These are phyloP conservation scores for Candolleomyces eurysporus DNA, from an alignment of 768 basidiomycete genomes.

Conservation along the genomic window DNA sequence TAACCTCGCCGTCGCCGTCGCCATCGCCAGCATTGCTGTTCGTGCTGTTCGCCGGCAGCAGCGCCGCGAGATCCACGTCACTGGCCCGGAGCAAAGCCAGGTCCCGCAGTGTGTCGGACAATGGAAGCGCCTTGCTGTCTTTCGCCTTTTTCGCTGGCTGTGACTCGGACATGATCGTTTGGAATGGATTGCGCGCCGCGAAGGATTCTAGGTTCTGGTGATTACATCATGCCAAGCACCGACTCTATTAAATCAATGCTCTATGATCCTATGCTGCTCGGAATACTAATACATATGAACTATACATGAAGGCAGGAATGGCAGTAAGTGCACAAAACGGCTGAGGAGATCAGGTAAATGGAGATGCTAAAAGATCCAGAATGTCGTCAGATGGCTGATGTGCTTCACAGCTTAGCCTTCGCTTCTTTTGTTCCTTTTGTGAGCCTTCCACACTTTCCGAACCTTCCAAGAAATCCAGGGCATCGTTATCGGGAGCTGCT, in stretches of 20 bases:
- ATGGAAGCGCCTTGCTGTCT: conserved; percentile 49
- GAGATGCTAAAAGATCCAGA: conserved; percentile 46
- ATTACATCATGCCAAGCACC: not conserved
- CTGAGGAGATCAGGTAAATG: conserved; percentile 25
- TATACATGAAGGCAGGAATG: too few species aligned
- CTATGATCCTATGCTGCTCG: not conserved
- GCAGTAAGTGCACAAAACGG: too few species aligned
- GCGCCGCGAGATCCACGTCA: conserved; percentile 35
- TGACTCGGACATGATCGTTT: conserved; percentile 13
- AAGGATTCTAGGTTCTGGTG: not conserved
- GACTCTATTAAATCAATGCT: not conserved
- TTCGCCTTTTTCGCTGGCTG: conserved; percentile 21
- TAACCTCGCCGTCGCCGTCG: conserved; percentile 14
- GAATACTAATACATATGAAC: not conserved
- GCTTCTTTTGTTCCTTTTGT: not conserved
- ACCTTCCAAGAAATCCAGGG: not conserved
- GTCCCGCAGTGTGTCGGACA: conserved; percentile 64
- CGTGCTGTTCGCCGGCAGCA: conserved; percentile 11
- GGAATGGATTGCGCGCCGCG: not conserved
- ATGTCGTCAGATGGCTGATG: conserved; percentile 43
- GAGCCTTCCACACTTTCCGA: not conserved
- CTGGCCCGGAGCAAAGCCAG: conserved; percentile 69
- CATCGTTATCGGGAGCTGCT: not conserved
- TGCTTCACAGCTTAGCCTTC: not conserved
- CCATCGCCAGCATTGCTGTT: not conserved